Evolutionary conservation across 371 early-diverging fungal species (phyloP).

Genomic region (Entomophthora muscae): DNA sequence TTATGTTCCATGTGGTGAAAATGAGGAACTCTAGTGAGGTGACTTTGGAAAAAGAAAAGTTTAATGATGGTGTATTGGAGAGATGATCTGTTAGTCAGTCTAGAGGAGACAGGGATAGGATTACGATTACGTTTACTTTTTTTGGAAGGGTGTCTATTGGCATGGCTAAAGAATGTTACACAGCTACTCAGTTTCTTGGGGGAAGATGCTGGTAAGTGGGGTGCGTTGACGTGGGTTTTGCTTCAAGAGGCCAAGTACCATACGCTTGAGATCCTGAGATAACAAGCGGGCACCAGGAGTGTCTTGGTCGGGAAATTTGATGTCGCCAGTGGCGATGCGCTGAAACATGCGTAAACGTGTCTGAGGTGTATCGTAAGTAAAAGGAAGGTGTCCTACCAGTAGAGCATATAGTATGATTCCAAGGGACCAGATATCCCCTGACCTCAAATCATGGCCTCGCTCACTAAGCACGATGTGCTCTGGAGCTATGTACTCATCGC

Average conservation of each 20-base stretch:
- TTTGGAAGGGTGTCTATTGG: too few species aligned
- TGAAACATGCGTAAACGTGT: constrained; percentile 17
- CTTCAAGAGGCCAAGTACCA: not conserved
- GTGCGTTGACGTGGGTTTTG: not conserved
- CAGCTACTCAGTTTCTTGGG: not conserved
- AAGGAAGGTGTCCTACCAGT: constrained; percentile 33
- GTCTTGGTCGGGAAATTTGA: constrained; percentile 15
- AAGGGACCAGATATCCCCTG: constrained; percentile 50
- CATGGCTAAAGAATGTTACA: not conserved
- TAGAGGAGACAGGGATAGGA: too few species aligned
- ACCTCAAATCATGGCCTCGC: constrained; percentile 36
- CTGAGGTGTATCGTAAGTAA: constrained; percentile 19
- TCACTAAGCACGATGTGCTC: constrained; percentile 41
- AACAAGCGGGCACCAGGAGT: not conserved
- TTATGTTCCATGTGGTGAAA: too few species aligned
- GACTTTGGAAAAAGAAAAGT: too few species aligned
- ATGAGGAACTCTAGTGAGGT: too few species aligned
- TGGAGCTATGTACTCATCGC: constrained; percentile 73
- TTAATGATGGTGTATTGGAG: too few species aligned
- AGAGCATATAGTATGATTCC: constrained; percentile 50
- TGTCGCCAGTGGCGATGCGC: constrained; percentile 19
- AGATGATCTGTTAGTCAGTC: too few species aligned
- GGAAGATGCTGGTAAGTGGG: not conserved
- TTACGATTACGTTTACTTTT: too few species aligned
- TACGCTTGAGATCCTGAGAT: not conserved